phyloP scores from a whole-genome alignment of 306 rosid species.

The Cicer judaicum region DNA sequence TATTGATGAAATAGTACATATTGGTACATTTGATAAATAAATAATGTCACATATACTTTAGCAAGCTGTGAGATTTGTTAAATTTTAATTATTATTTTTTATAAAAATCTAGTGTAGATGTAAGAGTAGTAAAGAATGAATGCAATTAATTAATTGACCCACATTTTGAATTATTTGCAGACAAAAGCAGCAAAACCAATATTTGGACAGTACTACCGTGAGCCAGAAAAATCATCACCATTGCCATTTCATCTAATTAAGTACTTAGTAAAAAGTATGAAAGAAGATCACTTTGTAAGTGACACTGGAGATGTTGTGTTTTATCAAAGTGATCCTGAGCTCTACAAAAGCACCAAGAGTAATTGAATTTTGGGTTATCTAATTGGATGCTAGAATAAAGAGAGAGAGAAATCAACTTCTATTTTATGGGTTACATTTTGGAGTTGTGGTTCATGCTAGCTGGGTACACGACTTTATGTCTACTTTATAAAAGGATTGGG shows the following conservation, averaged over 20 bases:
- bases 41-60: no score
- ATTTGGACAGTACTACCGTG: constrained; percentile 82
- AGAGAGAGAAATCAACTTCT: not conserved
- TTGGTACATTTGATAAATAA: not conserved
- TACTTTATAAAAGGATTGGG: constrained; percentile 6
- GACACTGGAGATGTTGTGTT: constrained; percentile 73
- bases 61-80: no score
- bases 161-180: constrained; percentile 43
- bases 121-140: not conserved
- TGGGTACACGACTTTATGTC: not conserved
- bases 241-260: constrained; percentile 73
- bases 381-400: not conserved
- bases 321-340: constrained; percentile 67
- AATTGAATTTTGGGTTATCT: constrained; percentile 34
- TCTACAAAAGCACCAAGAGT: constrained; percentile 40
- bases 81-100: no score
- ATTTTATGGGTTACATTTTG: constrained; percentile 5
- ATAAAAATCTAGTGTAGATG: no score
- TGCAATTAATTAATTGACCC: not conserved
- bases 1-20: not conserved
- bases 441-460: constrained; percentile 21
- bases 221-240: constrained; percentile 83
- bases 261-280: constrained; percentile 64
- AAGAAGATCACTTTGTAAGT: constrained; percentile 79
- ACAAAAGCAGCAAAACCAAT: constrained; percentile 74